Evolutionary conservation across 2,329 filamentous ascomycete species (phyloP), one percentile per base, ranked within the genome.

Genomic region (Fusarium pseudoanthophilum): DNA sequence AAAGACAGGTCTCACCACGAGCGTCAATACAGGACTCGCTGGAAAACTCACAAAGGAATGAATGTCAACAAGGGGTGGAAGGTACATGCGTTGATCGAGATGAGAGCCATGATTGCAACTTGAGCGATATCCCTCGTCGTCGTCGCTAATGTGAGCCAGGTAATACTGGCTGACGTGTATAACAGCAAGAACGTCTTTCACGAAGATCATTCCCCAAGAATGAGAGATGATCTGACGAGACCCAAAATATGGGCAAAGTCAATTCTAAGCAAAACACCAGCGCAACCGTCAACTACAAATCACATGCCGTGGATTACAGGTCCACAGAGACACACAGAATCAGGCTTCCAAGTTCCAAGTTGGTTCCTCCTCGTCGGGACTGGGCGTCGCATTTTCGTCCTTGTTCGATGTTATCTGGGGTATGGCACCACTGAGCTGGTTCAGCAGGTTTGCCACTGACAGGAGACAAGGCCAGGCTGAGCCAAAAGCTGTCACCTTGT

Each of bases 381-480:
- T 51, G 39, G 42, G 65, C 69, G 64, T 51, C 28, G 30, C 43
- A 46, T 67, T 64, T 28, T 72, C 69, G 70, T 60, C 61, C 66
- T 73, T 73, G 70, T 73, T 69, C 68, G 67, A 74, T 74, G 49
- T 56, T 43, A 59, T 65, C 71, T 58, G 71, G 71, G 71, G 71
- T 74, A 74, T 74, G 71, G 71, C 71, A 74, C 71, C 71, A 74
- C 71, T 20, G 37, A 26, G 40, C 15, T 24, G 66, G 66, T 65
- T 46, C 30, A 65, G n/a, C 67, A 69, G 66, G 67, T 60, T 69
- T 69, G 39, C 34, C 58, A 65, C 45, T 49, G 42, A 34, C 34
- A 60, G 34, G 34, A 55, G 51, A 55, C 51, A 55, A 40, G 15
- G 24, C 24, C 34, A 55, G 43, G 59, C 48, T 59, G 67, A 60